Evolutionary conservation across 2,329 filamentous ascomycete species (phyloP).

Genomic region (Ceratocystis lukuohia): DNA sequence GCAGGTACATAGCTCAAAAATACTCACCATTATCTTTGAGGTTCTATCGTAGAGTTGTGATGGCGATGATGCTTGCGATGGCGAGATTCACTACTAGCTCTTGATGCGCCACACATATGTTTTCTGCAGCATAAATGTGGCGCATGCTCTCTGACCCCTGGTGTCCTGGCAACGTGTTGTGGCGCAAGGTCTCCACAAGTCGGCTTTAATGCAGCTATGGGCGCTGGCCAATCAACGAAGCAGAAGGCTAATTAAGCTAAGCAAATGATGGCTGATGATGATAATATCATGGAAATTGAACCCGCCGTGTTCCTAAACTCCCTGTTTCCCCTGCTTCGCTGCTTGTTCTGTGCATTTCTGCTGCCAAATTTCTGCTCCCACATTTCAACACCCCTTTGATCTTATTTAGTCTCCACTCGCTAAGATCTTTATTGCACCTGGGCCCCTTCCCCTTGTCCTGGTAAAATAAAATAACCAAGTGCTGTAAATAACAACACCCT

Average conservation of each 20-base stretch:
- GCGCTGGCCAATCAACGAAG: background rate
- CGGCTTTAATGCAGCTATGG: background rate
- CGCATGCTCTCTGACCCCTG: background rate
- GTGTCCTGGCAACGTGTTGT: slow-evolving; percentile 8
- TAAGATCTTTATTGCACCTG: background rate
- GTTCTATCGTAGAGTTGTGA: background rate
- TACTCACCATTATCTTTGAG: background rate
- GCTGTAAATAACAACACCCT: background rate
- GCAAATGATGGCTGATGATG: background rate
- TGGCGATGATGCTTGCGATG: background rate
- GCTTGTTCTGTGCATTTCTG: background rate
- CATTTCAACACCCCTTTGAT: slow-evolving; percentile 3
- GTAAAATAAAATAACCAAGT: background rate
- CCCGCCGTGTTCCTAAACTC: background rate
- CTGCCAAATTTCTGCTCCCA: background rate
- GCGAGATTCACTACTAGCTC: background rate
- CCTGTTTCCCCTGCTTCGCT: background rate
- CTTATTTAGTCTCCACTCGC: background rate
- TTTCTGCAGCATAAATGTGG: background rate
- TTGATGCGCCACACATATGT: background rate
- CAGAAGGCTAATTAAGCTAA: background rate
- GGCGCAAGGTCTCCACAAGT: slow-evolving; percentile 4
- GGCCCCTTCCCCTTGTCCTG: background rate
- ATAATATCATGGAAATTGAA: slow-evolving; percentile 12
- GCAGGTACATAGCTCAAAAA: background rate